Percentiles rank a stretch among this genome's conserved stretches.
Evolutionary conservation across 805 yeast genomes (phyloP).

Genomic region (Debaryomyces prosopidis): DNA sequence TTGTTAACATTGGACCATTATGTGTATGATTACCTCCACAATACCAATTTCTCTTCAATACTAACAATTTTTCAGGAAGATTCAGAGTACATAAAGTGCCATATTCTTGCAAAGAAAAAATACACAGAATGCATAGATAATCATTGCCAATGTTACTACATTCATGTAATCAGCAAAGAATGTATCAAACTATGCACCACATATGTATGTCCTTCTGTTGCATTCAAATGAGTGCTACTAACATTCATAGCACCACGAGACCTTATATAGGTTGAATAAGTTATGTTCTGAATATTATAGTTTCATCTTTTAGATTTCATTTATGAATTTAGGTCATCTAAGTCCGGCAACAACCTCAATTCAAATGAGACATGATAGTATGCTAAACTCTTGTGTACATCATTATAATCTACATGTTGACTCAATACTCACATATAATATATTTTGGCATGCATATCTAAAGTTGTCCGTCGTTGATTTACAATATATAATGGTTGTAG

Average conservation of each 20-base stretch:
- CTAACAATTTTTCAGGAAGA: neutral
- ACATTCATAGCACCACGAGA: conserved; percentile 8
- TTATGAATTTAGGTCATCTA: too few species aligned
- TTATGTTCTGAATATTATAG: neutral
- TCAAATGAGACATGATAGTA: too few species aligned
- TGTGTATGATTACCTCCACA: conserved; percentile 6
- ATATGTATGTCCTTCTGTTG: conserved; percentile 6
- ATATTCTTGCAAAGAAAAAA: conserved; percentile 4
- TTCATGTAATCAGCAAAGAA: conserved; percentile 4
- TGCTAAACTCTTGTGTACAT: too few species aligned
- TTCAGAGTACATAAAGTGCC: conserved; percentile 6
- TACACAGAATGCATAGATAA: conserved; percentile 4
- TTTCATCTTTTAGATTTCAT: too few species aligned
- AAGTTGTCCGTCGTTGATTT: too few species aligned
- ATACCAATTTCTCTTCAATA: neutral
- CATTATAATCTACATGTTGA: too few species aligned
- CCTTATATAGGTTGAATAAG: conserved; percentile 3
- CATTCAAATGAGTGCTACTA: neutral
- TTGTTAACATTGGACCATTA: conserved; percentile 7
- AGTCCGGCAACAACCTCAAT: too few species aligned
- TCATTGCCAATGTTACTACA: conserved; percentile 8
- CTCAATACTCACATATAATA: too few species aligned
- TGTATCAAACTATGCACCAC: conserved; percentile 7
- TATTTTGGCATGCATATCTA: too few species aligned
- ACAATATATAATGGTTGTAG: too few species aligned